Conservation (phyloP, 495 filamentous ascomycete genomes). For the Penicillium angulare region DNA sequence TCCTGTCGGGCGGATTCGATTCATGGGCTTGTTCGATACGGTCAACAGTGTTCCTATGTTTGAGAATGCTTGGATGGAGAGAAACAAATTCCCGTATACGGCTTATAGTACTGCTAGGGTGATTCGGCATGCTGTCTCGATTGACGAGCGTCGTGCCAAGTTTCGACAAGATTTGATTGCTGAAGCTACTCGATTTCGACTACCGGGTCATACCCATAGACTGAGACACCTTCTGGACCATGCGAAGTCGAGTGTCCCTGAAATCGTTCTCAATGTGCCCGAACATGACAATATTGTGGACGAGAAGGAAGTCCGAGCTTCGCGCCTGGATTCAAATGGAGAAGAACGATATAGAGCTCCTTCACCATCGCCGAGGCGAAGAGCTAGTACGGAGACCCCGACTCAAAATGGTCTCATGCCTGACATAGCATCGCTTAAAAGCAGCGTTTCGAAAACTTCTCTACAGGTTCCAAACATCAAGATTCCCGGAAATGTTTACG, state of each 20-base stretch:
- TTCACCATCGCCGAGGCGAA: slow-evolving; percentile 6
- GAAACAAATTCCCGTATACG: slow-evolving; percentile 78
- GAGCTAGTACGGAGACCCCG: slow-evolving; percentile 3
- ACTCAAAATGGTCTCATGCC: slow-evolving; percentile 1
- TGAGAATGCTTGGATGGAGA: slow-evolving; percentile 79
- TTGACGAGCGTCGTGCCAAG: slow-evolving; percentile 73
- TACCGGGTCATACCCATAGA: background rate
- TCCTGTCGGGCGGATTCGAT: slow-evolving; percentile 62
- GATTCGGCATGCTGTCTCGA: slow-evolving; percentile 69
- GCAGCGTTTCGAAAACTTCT: slow-evolving; percentile 8
- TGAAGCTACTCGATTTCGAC: slow-evolving; percentile 23
- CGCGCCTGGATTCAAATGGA: background rate
- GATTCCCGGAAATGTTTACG: slow-evolving; percentile 2
- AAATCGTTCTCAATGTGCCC: slow-evolving; percentile 5
- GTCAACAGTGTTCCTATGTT: slow-evolving; percentile 81
- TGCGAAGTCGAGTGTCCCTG: slow-evolving; percentile 10
- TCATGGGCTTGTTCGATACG: slow-evolving; percentile 44
- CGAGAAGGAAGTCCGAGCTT: background rate
- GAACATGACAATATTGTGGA: background rate
- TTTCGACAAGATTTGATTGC: slow-evolving; percentile 68
- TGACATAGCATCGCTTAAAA: slow-evolving; percentile 10
- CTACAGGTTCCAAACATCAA: slow-evolving; percentile 6
- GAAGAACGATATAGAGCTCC: slow-evolving; percentile 16
- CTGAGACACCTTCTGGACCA: slow-evolving; percentile 7
- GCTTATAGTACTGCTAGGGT: slow-evolving; percentile 69